Evolutionary conservation across 768 basidiomycete genomes (phyloP).

Genomic region (Lyophyllum semitale): DNA sequence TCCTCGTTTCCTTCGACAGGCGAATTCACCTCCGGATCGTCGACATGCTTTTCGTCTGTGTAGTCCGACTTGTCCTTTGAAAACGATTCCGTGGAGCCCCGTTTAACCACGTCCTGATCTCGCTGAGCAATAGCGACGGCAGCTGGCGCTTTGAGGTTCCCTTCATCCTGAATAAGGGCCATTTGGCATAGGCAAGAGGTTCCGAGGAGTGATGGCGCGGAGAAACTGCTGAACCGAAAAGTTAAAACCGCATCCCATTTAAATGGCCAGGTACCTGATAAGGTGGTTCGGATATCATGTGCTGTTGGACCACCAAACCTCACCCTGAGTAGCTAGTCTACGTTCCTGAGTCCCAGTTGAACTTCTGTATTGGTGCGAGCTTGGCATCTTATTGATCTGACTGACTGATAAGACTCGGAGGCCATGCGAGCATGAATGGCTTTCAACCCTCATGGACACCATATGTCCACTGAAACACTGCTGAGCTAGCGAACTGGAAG

Average conservation of each 20-base stretch:
- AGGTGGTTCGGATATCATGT: slow-evolving; percentile 2
- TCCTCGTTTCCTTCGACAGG: slow-evolving; percentile 10
- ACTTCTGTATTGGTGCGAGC: neutral
- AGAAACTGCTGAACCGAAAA: neutral
- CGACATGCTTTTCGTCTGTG: slow-evolving; percentile 6
- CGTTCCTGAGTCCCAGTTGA: neutral
- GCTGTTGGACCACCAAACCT: neutral
- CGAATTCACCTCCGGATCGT: slow-evolving; percentile 4
- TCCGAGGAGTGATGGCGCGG: slow-evolving; percentile 2
- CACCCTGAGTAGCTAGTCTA: neutral
- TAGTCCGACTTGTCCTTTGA: slow-evolving; percentile 22
- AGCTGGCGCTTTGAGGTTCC: slow-evolving; percentile 6
- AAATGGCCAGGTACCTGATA: slow-evolving; percentile 1
- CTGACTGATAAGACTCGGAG: neutral
- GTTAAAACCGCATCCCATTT: neutral
- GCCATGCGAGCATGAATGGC: no score
- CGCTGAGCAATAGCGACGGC: slow-evolving; percentile 10
- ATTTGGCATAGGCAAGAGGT: slow-evolving; percentile 3
- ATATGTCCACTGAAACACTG: neutral
- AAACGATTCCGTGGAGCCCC: slow-evolving; percentile 22
- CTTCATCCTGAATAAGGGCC: slow-evolving; percentile 15
- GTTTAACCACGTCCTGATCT: slow-evolving; percentile 17
- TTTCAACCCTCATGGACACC: neutral
- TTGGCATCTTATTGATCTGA: slow-evolving; percentile 1
- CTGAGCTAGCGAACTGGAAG: neutral